phyloP scores from a whole-genome alignment of 1,284 basidiomycete species.

The Irpex sp. region DNA sequence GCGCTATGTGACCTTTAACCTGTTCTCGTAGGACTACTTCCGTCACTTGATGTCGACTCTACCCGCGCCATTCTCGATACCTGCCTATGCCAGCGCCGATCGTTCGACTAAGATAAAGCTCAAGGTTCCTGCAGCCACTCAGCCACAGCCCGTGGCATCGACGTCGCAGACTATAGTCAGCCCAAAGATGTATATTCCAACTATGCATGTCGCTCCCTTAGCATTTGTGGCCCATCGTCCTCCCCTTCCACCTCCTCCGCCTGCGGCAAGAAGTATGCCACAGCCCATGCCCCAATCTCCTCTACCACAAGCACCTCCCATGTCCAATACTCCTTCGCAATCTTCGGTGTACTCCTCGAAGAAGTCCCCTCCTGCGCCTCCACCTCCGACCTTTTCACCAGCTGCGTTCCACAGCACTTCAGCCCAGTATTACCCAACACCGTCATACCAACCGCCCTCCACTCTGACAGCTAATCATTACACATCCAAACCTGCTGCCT shows the following conservation, averaged over 20 bases:
- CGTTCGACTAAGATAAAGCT: constrained; percentile 64
- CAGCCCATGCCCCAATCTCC: neutral
- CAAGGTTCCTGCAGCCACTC: constrained; percentile 45
- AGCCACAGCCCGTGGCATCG: constrained; percentile 17
- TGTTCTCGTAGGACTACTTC: constrained; percentile 55
- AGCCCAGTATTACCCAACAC: neutral
- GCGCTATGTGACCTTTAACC: constrained; percentile 12
- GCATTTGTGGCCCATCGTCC: constrained; percentile 15
- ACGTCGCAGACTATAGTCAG: constrained; percentile 12
- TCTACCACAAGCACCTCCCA: neutral
- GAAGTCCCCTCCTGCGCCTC: neutral
- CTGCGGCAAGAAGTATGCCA: neutral
- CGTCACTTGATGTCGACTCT: constrained; percentile 72
- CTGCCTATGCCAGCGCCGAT: constrained; percentile 49
- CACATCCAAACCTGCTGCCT: neutral
- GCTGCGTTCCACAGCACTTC: neutral
- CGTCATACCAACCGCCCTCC: neutral
- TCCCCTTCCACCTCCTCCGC: constrained; percentile 12
- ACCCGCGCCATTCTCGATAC: constrained; percentile 56
- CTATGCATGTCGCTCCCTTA: constrained; percentile 5
- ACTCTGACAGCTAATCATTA: neutral
- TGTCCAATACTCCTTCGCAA: neutral
- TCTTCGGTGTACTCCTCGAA: neutral
- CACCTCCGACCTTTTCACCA: neutral
- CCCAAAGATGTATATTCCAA: constrained; percentile 16